Conservation (phyloP, 164 flowering plant species). For the Vitis rotundifolia region DNA sequence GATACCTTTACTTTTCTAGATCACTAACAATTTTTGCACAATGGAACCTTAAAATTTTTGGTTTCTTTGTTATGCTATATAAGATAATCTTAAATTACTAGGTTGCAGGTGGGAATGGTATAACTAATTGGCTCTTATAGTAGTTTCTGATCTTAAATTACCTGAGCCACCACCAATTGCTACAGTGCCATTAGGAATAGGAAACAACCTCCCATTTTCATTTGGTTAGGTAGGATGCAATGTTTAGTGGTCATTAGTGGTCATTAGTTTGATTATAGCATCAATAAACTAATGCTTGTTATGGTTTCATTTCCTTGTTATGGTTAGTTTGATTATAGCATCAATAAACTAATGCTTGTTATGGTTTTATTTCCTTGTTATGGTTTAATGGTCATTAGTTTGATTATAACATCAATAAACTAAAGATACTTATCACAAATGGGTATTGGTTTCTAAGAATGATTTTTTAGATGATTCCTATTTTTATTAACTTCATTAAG, state of each 20-base stretch:
- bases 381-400: too few relatives aligned
- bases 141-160: conserved; percentile 80
- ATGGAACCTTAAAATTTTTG: neutral
- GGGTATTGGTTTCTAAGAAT: too few relatives aligned
- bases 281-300: neutral
- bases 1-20: neutral
- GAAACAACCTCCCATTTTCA: conserved; percentile 86
- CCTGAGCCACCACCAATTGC: conserved; percentile 83
- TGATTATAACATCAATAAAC: neutral
- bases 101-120: conserved; percentile 99
- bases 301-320: neutral
- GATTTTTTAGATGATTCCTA: too few relatives aligned
- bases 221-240: conserved; percentile 81
- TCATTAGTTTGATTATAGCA: neutral
- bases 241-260: neutral
- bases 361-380: neutral
- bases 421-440: neutral
- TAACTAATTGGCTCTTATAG: conserved; percentile 96
- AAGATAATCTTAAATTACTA: conserved; percentile 3
- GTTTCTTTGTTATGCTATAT: neutral
- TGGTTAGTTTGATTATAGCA: too few relatives aligned
- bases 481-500: too few relatives aligned
- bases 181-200: conserved; percentile 89
- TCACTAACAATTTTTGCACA: neutral
- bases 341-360: neutral